A percentile compares a stretch with the other conserved stretches of the same genome.
Evolutionary conservation across 768 basidiomycete genomes (phyloP).

Genomic region (Russula sp.): DNA sequence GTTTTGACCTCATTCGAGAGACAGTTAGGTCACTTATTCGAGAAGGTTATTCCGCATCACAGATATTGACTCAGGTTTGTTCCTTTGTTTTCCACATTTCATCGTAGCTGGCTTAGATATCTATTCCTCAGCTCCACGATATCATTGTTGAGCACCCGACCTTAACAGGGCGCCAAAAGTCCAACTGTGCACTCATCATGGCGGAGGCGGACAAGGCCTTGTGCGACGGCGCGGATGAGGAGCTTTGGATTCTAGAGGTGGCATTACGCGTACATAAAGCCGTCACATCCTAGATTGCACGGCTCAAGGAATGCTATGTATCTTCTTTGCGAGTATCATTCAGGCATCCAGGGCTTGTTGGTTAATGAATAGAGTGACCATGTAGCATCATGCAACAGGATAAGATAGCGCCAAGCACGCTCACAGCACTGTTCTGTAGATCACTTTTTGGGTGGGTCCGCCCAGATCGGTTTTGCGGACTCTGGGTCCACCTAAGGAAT

Average conservation of each 20-base stretch:
- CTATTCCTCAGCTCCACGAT: slow-evolving; percentile 73
- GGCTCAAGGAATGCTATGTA: slow-evolving; percentile 4
- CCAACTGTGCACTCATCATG: slow-evolving; percentile 73
- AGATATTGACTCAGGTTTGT: slow-evolving; percentile 81
- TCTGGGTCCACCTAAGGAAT: slow-evolving; percentile 37
- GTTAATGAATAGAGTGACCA: not conserved
- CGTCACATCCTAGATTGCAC: slow-evolving; percentile 35
- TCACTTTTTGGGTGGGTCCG: slow-evolving; percentile 29
- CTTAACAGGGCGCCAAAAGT: slow-evolving; percentile 76
- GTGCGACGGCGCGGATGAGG: slow-evolving; percentile 96
- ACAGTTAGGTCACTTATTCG: slow-evolving; percentile 76
- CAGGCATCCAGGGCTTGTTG: slow-evolving; percentile 5
- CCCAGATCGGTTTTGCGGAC: slow-evolving; percentile 41
- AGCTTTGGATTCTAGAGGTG: slow-evolving; percentile 89
- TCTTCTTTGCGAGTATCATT: not conserved
- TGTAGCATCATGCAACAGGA: not conserved
- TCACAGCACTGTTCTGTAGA: not conserved
- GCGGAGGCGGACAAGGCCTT: slow-evolving; percentile 96
- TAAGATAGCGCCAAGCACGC: not conserved
- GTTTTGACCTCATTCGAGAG: slow-evolving; percentile 60
- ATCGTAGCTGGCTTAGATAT: slow-evolving; percentile 32
- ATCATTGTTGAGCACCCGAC: slow-evolving; percentile 79
- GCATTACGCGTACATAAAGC: slow-evolving; percentile 75
- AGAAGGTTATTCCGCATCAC: slow-evolving; percentile 90
- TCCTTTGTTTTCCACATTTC: slow-evolving; percentile 23